These are phyloP conservation scores for Phytophthora rubi DNA, from an alignment of 352 stramenopile species.

Conservation along the genomic window DNA sequence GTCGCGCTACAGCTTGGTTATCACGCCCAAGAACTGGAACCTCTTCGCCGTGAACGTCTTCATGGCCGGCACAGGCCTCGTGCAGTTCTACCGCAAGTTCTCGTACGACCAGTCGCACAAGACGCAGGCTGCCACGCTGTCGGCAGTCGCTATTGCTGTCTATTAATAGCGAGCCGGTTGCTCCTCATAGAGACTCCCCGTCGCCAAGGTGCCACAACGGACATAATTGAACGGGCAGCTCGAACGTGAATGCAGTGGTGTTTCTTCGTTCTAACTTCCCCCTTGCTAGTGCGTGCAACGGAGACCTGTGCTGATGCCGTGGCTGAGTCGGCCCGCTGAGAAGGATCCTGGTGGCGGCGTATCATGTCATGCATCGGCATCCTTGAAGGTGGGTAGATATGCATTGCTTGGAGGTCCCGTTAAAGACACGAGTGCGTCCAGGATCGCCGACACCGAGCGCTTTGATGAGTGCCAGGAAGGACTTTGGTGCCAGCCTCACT, in stretches of 20 bases:
- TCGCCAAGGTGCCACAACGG: constrained; percentile 1
- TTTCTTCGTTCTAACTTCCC: background rate
- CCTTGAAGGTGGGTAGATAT: constrained; percentile 27
- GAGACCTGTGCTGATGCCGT: background rate
- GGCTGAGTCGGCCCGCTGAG: background rate
- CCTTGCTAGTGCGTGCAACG: background rate
- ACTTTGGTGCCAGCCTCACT: background rate
- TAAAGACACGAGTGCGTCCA: background rate
- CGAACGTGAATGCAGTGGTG: constrained; percentile 18
- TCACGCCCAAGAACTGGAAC: constrained; percentile 92
- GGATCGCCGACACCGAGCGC: constrained; percentile 20
- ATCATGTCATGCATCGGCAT: constrained; percentile 7
- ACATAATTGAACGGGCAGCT: constrained; percentile 12
- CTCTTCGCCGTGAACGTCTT: constrained; percentile 90
- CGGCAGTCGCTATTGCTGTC: background rate
- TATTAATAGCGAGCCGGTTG: constrained; percentile 4
- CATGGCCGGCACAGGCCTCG: constrained; percentile 82
- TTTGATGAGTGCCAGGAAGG: constrained; percentile 11
- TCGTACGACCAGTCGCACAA: constrained; percentile 40
- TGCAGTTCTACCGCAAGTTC: constrained; percentile 85
- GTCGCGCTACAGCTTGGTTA: constrained; percentile 89
- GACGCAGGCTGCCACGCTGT: constrained; percentile 5
- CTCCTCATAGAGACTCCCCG: background rate
- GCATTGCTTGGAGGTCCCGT: constrained; percentile 9
- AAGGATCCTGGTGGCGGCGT: background rate